Base-by-base conservation (phyloP, 768 basidiomycete species). In the Coprinopsis strossmayeri region DNA sequence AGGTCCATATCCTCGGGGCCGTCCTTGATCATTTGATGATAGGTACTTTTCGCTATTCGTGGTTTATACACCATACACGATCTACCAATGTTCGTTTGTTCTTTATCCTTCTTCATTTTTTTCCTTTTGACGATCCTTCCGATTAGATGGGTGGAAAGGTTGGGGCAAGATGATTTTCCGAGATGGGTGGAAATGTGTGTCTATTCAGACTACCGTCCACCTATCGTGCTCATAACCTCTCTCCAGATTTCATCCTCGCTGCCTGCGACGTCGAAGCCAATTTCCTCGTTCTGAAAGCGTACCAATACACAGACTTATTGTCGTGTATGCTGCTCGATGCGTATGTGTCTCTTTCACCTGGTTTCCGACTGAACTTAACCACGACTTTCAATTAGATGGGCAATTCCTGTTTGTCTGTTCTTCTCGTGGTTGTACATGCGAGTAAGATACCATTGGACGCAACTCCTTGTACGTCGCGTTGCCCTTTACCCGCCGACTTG, bases 251-350 rank as follows among this genome's bases (percentile, higher is more conserved):
- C 52, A 72, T 91, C 49, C 70, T 93, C 26, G 89, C 85, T 20
- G 77, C 73, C 24, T 87, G 80, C 62, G 90, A 93, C 59, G 90
- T 92, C 30, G 91, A 92, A 61, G 90, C 84, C 27, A 93, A 93
- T 61, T 93, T 89, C 59, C 66, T 91, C 51, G 91, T 87, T 35
- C 81, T 92, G 47, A 88, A 87, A 63, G 87, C 90, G 15, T 91
- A 86, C 61, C 76, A 89, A 68, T 91, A 87, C 69, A 92, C 91
- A 27, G 88, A 87, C 55, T 68, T 93, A 2, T 69, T 93, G 39
- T 92, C 91, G 1, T 90, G 87, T 64, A 91, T 91, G 87, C 77
- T 93, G n/a, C 81, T 93, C 40, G 89, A 92, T 59, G 88, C 90
- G 79, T 88, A 61, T 52, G 81, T 67, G 21, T 34, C 20, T 18